Evolutionary conservation across 1,139 yeast species (phyloP).

Genomic region (Lodderomyces elongisporus): DNA sequence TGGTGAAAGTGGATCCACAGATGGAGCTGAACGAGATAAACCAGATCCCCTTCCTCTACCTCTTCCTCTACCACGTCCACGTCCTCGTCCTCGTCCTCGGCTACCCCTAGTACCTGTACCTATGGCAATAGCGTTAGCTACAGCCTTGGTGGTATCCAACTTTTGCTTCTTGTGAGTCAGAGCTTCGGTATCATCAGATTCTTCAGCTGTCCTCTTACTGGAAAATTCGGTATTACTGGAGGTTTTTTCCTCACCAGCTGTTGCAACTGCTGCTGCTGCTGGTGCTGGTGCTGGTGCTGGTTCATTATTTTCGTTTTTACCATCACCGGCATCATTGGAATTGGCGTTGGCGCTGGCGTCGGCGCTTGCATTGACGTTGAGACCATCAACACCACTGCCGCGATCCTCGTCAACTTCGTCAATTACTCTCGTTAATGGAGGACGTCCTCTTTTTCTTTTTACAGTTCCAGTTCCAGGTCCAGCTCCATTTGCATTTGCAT

Average conservation of each 20-base stretch:
- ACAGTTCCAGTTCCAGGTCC: constrained; percentile 2
- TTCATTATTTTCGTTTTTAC: constrained; percentile 2
- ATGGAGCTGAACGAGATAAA: constrained; percentile 32
- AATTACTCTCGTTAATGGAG: background rate
- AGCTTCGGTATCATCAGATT: constrained; percentile 10
- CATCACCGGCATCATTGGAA: background rate
- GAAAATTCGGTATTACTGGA: constrained; percentile 1
- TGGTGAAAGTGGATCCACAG: constrained; percentile 35
- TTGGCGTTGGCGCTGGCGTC: background rate
- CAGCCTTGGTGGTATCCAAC: constrained; percentile 24
- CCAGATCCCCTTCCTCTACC: constrained; percentile 24
- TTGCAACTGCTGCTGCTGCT: background rate
- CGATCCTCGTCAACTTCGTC: constrained; percentile 11
- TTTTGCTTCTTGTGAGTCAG: constrained; percentile 27
- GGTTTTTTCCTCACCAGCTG: background rate
- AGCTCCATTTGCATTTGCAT: background rate
- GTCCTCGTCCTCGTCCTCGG: constrained; percentile 18
- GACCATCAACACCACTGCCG: background rate
- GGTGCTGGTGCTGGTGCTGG: background rate
- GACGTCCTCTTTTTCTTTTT: constrained; percentile 1
- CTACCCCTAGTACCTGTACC: constrained; percentile 4
- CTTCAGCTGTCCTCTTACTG: constrained; percentile 12
- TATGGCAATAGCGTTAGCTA: too few species aligned
- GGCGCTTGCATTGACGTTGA: background rate
- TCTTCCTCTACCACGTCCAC: constrained; percentile 24